Percentiles rank a stretch among this genome's conserved stretches.
Conservation (phyloP, 1,139 yeast species). For the Diutina catenulata region DNA sequence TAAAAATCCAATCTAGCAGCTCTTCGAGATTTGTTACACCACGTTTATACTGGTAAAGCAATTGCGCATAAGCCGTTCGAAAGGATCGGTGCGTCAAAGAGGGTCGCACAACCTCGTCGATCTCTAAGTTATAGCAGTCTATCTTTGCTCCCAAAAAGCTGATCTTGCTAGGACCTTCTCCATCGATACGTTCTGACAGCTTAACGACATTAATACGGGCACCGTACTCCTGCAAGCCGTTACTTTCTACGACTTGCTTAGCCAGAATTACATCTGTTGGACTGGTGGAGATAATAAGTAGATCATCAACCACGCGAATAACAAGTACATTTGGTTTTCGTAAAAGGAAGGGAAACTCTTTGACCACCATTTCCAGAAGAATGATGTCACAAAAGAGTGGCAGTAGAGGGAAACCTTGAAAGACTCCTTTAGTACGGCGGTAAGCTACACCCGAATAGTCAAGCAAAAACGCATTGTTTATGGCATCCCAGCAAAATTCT, state of each 20-base stretch:
- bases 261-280: background rate
- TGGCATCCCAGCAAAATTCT: slow-evolving; percentile 13
- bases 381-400: slow-evolving; percentile 65
- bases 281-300: background rate
- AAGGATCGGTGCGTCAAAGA: background rate
- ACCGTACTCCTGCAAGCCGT: background rate
- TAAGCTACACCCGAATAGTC: slow-evolving; percentile 10
- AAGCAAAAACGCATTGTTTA: slow-evolving; percentile 11
- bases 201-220: background rate
- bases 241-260: background rate
- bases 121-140: background rate
- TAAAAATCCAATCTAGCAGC: background rate
- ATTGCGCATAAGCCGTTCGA: background rate
- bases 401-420: slow-evolving; percentile 80
- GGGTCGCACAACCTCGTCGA: background rate
- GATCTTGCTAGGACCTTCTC: no score
- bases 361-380: slow-evolving; percentile 51
- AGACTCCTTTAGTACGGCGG: slow-evolving; percentile 55
- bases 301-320: background rate
- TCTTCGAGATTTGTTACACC: background rate
- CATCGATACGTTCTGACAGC: no score
- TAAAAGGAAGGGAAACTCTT: slow-evolving; percentile 15
- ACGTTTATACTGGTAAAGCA: background rate
- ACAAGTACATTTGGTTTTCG: background rate
- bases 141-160: background rate